Conservation (phyloP, 2,329 filamentous ascomycete species). For the Curvularia sp. region DNA sequence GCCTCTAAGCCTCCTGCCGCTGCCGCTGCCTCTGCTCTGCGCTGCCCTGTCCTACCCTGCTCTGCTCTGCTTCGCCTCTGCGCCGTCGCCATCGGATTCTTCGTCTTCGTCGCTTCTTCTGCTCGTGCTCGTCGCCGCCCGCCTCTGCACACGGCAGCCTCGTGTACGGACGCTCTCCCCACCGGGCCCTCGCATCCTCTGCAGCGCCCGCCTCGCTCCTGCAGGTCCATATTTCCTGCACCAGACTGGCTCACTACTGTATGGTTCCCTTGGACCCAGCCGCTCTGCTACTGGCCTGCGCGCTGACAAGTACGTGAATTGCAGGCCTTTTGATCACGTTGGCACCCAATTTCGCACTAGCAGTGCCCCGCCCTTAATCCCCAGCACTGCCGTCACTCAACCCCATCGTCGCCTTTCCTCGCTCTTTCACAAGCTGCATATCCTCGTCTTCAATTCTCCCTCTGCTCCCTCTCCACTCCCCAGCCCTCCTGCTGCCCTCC, state of each 20-base stretch:
- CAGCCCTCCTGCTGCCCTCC: slow-evolving; percentile 3
- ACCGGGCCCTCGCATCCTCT: not conserved
- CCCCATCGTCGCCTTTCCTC: slow-evolving; percentile 33
- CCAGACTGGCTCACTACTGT: slow-evolving; percentile 8
- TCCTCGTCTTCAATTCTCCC: slow-evolving; percentile 34
- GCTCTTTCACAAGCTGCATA: slow-evolving; percentile 25
- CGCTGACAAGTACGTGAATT: slow-evolving; percentile 19
- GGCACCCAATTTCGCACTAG: slow-evolving; percentile 26
- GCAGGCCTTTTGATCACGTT: slow-evolving; percentile 22
- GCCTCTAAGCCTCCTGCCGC: not conserved
- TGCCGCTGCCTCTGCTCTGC: not conserved
- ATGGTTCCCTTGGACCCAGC: slow-evolving; percentile 4
- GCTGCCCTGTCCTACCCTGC: not conserved
- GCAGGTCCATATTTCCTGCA: slow-evolving; percentile 24
- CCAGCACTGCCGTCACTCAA: slow-evolving; percentile 35
- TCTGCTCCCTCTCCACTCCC: slow-evolving; percentile 8
- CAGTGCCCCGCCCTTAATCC: slow-evolving; percentile 31
- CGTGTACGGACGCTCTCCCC: not conserved
- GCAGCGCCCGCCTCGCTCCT: slow-evolving; percentile 5
- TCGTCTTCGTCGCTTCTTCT: not conserved
- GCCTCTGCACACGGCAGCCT: not conserved
- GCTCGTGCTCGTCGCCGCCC: not conserved
- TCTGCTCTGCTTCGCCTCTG: not conserved
- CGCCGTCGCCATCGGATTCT: not conserved
- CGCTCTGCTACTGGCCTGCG: slow-evolving; percentile 12